phyloP scores from a whole-genome alignment of 768 basidiomycete genomes.

The Leccinum incarnatum region DNA sequence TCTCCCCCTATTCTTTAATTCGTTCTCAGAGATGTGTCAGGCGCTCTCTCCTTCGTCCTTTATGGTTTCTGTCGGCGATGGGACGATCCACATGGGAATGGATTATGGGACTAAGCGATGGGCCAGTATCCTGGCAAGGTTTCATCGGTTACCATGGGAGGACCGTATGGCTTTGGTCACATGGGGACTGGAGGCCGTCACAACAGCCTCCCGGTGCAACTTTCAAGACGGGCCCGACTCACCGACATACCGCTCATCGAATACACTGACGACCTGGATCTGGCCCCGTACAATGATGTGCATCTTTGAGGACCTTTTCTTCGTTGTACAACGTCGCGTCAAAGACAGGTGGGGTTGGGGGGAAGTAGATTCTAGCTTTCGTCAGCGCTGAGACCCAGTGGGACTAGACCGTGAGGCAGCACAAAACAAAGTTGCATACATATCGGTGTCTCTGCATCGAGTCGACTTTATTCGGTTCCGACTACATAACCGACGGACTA shows the following conservation, averaged over 20 bases:
- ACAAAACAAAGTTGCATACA: no score
- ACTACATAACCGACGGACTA: background rate
- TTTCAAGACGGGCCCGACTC: background rate
- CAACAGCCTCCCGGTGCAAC: background rate
- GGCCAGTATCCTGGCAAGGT: background rate
- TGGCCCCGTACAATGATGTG: background rate
- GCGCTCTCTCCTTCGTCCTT: background rate
- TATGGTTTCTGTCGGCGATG: background rate
- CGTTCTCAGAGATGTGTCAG: background rate
- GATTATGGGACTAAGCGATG: background rate
- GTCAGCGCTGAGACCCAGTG: background rate
- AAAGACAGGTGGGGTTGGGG: background rate
- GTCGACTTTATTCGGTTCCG: background rate
- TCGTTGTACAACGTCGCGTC: background rate
- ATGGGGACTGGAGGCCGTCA: background rate
- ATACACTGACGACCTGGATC: background rate
- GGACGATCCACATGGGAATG: background rate
- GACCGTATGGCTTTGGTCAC: no score
- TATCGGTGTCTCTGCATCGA: background rate
- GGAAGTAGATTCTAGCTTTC: background rate
- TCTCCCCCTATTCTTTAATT: background rate
- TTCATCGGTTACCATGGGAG: background rate
- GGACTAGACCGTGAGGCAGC: background rate
- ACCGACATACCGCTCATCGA: background rate
- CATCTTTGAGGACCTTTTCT: background rate